Conservation (phyloP, 1,284 basidiomycete genomes). For the Rugosomyces carneus region DNA sequence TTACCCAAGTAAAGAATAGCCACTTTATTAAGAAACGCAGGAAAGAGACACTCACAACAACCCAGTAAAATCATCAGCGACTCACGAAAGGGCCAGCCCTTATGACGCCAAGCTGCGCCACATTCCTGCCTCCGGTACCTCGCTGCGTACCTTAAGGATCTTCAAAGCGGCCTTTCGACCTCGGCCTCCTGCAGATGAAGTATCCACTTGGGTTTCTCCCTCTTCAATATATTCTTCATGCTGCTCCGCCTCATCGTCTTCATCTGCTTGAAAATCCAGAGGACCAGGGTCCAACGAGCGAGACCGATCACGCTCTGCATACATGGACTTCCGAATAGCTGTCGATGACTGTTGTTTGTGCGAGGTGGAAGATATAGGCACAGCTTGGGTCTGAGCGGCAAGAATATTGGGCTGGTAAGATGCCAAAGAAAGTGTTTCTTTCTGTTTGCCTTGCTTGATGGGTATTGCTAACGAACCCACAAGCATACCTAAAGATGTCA, state of each 20-base stretch:
- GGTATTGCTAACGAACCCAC: conserved; percentile 56
- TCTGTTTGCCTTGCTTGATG: conserved; percentile 39
- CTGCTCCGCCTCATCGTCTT: conserved; percentile 39
- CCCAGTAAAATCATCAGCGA: not conserved
- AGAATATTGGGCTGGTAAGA: conserved; percentile 52
- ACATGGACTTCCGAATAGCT: conserved; percentile 50
- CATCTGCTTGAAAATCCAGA: conserved; percentile 48
- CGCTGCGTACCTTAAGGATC: conserved; percentile 58
- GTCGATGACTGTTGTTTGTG: conserved; percentile 32
- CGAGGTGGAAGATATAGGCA: conserved; percentile 19
- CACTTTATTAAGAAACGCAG: conserved; percentile 7
- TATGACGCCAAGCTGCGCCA: conserved; percentile 66
- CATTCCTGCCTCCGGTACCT: conserved; percentile 62
- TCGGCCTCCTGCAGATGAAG: conserved; percentile 31
- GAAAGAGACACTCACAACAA: conserved; percentile 9
- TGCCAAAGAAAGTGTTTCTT: conserved; percentile 36
- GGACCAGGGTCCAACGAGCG: conserved; percentile 63
- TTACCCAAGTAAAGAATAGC: not conserved
- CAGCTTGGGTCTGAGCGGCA: conserved; percentile 24
- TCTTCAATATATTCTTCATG: conserved; percentile 35
- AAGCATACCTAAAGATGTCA: conserved; percentile 18
- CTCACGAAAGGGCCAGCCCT: conserved; percentile 1
- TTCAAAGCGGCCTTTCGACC: conserved; percentile 54
- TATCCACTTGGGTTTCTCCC: conserved; percentile 14
- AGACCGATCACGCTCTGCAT: conserved; percentile 59